Evolutionary conservation across 306 rosid species (phyloP), one percentile per base, ranked within the genome.

Genomic region (Fragaria ananassa): DNA sequence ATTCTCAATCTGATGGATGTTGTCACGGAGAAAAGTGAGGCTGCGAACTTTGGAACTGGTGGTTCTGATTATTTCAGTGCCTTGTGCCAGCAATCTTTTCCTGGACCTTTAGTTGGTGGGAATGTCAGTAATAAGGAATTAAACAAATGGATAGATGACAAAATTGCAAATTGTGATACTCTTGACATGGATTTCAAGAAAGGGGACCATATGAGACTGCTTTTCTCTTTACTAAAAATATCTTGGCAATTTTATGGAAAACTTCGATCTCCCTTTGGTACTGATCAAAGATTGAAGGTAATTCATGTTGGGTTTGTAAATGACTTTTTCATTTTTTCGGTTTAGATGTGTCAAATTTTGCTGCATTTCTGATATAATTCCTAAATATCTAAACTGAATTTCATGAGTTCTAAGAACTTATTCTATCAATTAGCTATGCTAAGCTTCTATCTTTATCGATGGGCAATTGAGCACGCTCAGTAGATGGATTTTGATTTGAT

Each of bases 41-140:
- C 88, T 46, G 47, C 85, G 2, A 71, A 74, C 78, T 31, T 44
- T 69, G 90, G 86, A 84, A 83, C 78, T 67, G 80, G 70, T 75
- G 58, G 69, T 34, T 21, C 82, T 14, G 88, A 84, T 78, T 91
- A 88, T 83, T 89, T 91, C 70, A 82, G 70, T 45, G 87, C 85
- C 35, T 78, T 91, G 77, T 81, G 90, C 87, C 86, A 86, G 50
- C 91, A 86, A 77, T 85, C 94, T 71, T 91, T 88, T 78, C 93
- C 95, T 21, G 93, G 95, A 79, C 97, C 97, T 37, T 83, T 91
- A 87, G 93, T 86, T 82, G 93, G 97, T 21, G 95, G 90, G 72
- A 86, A 82, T 79, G 90, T 81, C 82, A 91, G 95, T 82, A 89
- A 81, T 79, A 91, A 85, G 83, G 95, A 91, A 66, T 71, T 91